Evolutionary conservation across 2,329 filamentous ascomycete species (phyloP).

Genomic region (Pseudogymnoascus sp.): DNA sequence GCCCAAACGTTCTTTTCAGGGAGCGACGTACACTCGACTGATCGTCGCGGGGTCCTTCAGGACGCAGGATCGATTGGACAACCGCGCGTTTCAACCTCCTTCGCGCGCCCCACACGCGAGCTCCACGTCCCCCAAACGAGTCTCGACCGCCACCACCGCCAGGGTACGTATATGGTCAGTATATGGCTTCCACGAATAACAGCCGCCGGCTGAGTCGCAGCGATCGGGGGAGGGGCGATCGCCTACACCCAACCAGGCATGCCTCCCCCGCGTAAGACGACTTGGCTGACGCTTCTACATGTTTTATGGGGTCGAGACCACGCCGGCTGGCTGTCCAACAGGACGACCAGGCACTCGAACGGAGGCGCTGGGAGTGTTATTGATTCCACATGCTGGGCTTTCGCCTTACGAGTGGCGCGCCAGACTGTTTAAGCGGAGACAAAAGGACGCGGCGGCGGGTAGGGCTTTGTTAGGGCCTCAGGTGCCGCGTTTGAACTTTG

Average conservation of each 20-base stretch:
- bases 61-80: constrained; percentile 3
- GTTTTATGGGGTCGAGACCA: not conserved
- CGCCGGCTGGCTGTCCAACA: not conserved
- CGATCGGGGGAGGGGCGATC: constrained; percentile 1
- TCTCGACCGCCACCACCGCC: not conserved
- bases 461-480: not conserved
- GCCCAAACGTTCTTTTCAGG: not conserved
- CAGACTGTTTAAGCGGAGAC: not conserved
- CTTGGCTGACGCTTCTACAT: not conserved
- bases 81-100: not conserved
- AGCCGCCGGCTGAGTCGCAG: not conserved
- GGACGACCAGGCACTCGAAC: not conserved
- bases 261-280: not conserved
- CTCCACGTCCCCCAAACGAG: not conserved
- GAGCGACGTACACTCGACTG: not conserved
- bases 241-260: not conserved
- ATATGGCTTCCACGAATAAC: not conserved
- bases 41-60: not conserved
- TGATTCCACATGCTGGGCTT: not conserved
- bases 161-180: not conserved
- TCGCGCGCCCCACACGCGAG: not conserved
- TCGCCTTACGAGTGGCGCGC: not conserved
- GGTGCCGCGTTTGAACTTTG: not conserved
- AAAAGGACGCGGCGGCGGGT: not conserved
- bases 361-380: not conserved